Base-by-base conservation (phyloP, 495 filamentous ascomycete species). In the Podospora sp. region DNA sequence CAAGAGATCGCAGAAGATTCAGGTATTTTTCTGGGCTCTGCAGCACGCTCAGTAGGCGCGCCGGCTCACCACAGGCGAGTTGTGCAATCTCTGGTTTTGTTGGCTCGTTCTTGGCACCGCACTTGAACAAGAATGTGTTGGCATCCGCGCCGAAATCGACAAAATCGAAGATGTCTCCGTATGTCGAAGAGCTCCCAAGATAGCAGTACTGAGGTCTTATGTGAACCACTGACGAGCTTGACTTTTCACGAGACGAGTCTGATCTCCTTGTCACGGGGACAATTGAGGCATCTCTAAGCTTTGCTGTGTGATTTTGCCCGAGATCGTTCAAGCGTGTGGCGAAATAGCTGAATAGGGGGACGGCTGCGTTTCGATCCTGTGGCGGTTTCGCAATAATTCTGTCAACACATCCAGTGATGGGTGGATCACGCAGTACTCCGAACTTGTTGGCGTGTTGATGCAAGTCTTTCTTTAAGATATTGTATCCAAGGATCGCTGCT, bases 151-250 rank as follows among this genome's bases (percentile, higher is more conserved):
- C 93, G 78, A 97, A 97, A 75, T 97, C 91, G 4, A 98, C 92
- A 78, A 97, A 99, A 75, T 97, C 93, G 69, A 98, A 97, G 20
- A 99, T 93, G 27, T 95, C 92, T 46, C 85, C 89, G 70, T 94
- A 98, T 14, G 85, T 86, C 22, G 88, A 81, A 65, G 89, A 89
- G 25, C 84, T 86, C 24, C 91, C 89, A 7, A 99, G 83, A 77
- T 95, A 97, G 72, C 90, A 93, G 35, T 86, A 77, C 26, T 79
- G 83, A 1, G 94, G 94, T 27, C 84, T 81, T 36, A 92, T 68
- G 36, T 76, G 73, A 36, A 75, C 64, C n/a, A 81, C 8, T 12
- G 73, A 66, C 40, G 75, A 72, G 52, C 71, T 65, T 22, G 68
- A 57, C 22, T 65, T 72, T 33, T 61, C 68, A 24, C 6, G 14